phyloP scores from a whole-genome alignment of 208 protist species.

The Strigomonas galati region DNA sequence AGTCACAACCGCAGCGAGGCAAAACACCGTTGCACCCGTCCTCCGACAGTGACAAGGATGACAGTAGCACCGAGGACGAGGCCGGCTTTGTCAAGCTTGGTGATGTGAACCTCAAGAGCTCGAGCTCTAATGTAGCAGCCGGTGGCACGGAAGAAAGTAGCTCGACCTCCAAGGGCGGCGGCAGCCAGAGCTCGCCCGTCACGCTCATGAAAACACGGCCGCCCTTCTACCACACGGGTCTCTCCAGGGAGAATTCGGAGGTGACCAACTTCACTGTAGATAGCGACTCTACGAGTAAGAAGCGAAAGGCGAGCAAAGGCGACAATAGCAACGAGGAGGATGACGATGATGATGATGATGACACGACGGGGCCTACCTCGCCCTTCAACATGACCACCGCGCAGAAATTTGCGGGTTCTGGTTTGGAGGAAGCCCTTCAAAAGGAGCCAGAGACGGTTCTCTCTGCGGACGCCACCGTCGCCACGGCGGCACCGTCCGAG shows the following conservation, averaged over 20 bases:
- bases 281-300: not conserved
- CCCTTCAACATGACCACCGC: not conserved
- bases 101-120: not conserved
- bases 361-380: not conserved
- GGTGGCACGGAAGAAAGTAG: not conserved
- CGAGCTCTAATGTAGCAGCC: no score
- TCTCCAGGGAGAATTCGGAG: not conserved
- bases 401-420: not conserved
- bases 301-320: not conserved
- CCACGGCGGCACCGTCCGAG: no score
- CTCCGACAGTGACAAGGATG: conserved; percentile 10
- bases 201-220: not conserved
- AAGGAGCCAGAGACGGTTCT: no score
- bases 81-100: not conserved
- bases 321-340: not conserved
- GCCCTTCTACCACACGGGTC: not conserved
- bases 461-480: no score
- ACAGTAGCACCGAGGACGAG: not conserved
- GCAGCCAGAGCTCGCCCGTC: not conserved
- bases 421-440: not conserved
- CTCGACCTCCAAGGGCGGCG: not conserved
- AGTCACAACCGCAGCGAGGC: conserved; percentile 6
- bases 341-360: not conserved
- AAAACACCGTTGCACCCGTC: conserved; percentile 4
- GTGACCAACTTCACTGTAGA: not conserved